Base-by-base conservation (phyloP, 2,329 filamentous ascomycete species). In the Diplodia corticola region DNA sequence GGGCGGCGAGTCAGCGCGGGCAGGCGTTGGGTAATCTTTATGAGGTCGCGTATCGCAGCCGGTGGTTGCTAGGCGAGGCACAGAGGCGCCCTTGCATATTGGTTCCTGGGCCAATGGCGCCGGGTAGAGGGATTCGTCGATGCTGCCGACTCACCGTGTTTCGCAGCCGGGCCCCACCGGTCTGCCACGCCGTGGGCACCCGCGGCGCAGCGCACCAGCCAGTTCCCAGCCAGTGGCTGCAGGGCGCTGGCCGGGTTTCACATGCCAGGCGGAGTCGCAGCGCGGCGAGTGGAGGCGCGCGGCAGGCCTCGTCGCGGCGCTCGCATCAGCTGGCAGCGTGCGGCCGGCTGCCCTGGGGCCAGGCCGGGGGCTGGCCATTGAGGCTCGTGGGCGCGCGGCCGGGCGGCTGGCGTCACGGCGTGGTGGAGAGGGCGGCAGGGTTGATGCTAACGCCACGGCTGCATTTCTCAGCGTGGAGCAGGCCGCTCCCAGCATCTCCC, bases 81-180 rank as follows among this genome's bases (percentile, higher is more conserved):
- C 57, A 48, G 57, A 48, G 30, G 63, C 51, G 50, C 63, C 63
- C 63, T 65, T 65, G 63, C 63, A 65, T 65, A 48, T 46, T 37
- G 48, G 63, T 65, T 65, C 63, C 63, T 65, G 63, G 44, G 57
- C 57, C 57, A 61, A 61, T 61, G 57, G 44, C 26, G 55, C 55
- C 13, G 15, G 17, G 37, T 22, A 40, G 57, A 24, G 57, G 26
- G 55, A 24, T 20, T 33, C 17, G 28, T 35, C 33, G 22, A 17
- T 46, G 44, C 48, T 28, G 61, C 48, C 48, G 30, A 26, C 49
- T 53, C 50, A 53, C 30, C 49, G 33, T 64, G 48, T 53, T 64
- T 64, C 40, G 40, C 50, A 63, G 48, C 48, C 26, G 20, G 44
- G 59, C 28, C 60, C n/a, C 49, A 30, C 57, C 46, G 57, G 46